Conservation (phyloP, 345 rosid species). For the Ailanthus altissimus region DNA sequence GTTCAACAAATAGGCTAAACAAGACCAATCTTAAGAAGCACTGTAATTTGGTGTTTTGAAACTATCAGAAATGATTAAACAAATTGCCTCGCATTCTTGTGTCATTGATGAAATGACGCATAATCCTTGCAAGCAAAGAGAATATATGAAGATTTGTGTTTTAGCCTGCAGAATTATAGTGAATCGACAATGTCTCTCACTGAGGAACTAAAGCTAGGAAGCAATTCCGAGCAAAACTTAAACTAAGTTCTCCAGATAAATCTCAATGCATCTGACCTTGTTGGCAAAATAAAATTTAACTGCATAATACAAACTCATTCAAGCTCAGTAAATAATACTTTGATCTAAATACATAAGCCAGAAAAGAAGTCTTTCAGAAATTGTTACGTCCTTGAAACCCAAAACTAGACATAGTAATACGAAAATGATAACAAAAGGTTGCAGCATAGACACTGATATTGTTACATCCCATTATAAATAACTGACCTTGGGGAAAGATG, state of each 20-base stretch:
- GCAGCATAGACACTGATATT: background rate
- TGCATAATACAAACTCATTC: background rate
- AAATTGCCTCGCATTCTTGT: background rate
- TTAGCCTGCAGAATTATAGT: background rate
- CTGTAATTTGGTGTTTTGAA: background rate
- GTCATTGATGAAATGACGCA: background rate
- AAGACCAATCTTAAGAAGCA: background rate
- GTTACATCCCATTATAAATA: background rate
- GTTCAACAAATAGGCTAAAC: background rate
- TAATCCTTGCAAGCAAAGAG: background rate
- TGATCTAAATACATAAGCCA: background rate
- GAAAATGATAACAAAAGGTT: background rate
- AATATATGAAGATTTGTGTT: background rate
- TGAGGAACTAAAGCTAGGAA: background rate
- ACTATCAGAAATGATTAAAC: background rate
- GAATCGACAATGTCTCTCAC: background rate
- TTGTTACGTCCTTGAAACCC: background rate
- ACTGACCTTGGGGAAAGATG: conserved; percentile 83
- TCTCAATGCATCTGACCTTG: background rate
- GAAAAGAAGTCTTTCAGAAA: background rate
- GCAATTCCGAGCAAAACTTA: background rate
- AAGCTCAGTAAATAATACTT: background rate
- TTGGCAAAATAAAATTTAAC: background rate
- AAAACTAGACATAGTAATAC: background rate
- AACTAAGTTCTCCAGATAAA: background rate